These are phyloP conservation scores for Exophiala sp. DNA, from an alignment of 2,329 filamentous ascomycete genomes.

Conservation along the genomic window DNA sequence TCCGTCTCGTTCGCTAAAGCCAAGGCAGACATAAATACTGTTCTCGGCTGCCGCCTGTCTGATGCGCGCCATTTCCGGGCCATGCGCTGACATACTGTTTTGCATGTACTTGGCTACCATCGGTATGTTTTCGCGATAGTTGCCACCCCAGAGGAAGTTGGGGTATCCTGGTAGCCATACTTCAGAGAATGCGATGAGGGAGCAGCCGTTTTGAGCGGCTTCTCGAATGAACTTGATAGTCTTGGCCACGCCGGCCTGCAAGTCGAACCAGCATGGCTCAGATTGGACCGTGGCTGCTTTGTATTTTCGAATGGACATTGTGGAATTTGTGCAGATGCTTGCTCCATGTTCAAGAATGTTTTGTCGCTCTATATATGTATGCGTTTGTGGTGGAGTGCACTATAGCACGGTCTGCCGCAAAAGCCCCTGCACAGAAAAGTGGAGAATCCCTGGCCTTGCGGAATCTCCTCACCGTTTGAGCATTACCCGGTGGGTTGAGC, in stretches of 20 bases:
- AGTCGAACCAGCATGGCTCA: slow-evolving; percentile 60
- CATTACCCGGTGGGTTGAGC: no score
- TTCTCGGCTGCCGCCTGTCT: slow-evolving; percentile 34
- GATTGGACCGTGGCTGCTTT: slow-evolving; percentile 53
- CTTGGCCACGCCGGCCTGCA: slow-evolving; percentile 53
- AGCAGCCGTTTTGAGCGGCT: slow-evolving; percentile 52
- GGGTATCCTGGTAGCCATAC: slow-evolving; percentile 56
- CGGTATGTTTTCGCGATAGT: slow-evolving; percentile 17
- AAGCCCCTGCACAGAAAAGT: no score
- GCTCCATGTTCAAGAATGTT: no score
- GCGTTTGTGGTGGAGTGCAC: no score
- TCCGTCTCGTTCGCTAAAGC: slow-evolving; percentile 42
- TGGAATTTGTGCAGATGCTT: no score
- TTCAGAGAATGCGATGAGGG: slow-evolving; percentile 56
- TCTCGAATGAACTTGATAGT: slow-evolving; percentile 56
- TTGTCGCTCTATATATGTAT: no score
- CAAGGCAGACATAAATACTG: slow-evolving; percentile 43
- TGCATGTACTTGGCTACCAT: slow-evolving; percentile 6
- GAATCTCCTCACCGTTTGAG: no score
- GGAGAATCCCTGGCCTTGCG: no score
- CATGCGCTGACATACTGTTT: not conserved
- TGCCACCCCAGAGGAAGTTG: slow-evolving; percentile 40
- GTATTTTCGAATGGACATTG: slow-evolving; percentile 2
- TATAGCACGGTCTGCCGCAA: no score
- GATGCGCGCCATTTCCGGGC: slow-evolving; percentile 38